A percentile compares a stretch with the other conserved stretches of the same genome.
phyloP scores from a whole-genome alignment of 805 yeast species.

The Saccharomycopsis sp. region DNA sequence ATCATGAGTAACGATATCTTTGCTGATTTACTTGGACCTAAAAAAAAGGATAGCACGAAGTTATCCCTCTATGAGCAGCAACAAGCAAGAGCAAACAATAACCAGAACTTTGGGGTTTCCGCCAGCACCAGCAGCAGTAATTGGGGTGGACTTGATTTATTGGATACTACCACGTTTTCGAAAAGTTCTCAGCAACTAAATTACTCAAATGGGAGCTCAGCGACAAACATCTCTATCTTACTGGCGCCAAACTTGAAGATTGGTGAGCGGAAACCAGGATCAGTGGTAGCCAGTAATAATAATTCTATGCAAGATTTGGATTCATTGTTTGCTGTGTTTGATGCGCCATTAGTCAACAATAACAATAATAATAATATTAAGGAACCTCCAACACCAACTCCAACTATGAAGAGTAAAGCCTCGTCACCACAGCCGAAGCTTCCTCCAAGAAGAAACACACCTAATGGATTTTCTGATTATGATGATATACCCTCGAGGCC shows the following conservation, averaged over 20 bases:
- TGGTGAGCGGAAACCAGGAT: constrained; percentile 7
- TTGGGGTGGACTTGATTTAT: constrained; percentile 17
- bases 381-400: too few species aligned
- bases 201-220: background rate
- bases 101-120: background rate
- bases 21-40: constrained; percentile 20
- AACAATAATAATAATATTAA: background rate
- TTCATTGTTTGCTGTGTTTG: constrained; percentile 29
- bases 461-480: background rate
- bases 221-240: background rate
- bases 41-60: constrained; percentile 16
- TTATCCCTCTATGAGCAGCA: constrained; percentile 17
- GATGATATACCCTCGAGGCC: background rate
- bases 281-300: constrained; percentile 2
- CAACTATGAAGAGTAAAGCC: background rate
- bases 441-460: background rate
- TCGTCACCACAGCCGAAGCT: background rate
- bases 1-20: constrained; percentile 21
- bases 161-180: background rate
- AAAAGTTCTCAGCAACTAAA: background rate
- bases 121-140: background rate
- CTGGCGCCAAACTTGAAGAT: background rate
- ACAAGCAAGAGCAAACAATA: constrained; percentile 4
- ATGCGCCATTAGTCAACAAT: constrained; percentile 20
- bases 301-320: constrained; percentile 24